Base-by-base conservation (phyloP, 2,329 filamentous ascomycete species). In the Rhytidhysteron rufulum region DNA sequence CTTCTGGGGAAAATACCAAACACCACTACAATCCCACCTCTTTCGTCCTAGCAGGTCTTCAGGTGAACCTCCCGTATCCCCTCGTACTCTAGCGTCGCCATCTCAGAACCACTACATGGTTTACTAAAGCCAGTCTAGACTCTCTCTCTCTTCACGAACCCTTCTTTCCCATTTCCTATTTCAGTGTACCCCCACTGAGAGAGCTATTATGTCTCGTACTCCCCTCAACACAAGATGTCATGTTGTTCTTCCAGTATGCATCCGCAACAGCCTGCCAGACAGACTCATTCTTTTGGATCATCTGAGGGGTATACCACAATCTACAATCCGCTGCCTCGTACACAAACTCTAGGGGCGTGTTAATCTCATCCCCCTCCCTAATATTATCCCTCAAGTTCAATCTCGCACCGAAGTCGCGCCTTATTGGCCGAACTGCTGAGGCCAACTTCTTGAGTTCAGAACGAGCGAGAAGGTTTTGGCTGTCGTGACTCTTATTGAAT, bases 251-350 rank as follows among this genome's bases (percentile, higher is more conserved):
- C 48, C 48, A 55, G 19, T 35, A 17, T 2, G 44, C 48, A 44
- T 57, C 53, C 4, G 42, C 44, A 1, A 47, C 40, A 39, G 62
- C 60, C 27, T 63, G 63, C 79, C 80, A 83, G 15, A 75, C 60
- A 4, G 61, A 66, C 4, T 66, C 66, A 2, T 74, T 67, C 41
- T 78, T 66, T 4, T 63, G 58, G 25, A 75, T 56, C 53, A 77
- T 80, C 3, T 69, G 60, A n/a, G 67, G 50, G 0, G 80, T 83
- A 45, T 76, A 82, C 49, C 75, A 83, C 21, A 83, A 55, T 11
- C 75, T 71, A 52, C 80, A 84, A 48, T 83, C 76, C 1, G 81
- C 75, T 2, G 78, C 71, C 45, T 82, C 74, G 44, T 78, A 77
- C 5, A 75, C 67, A 53, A 80, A 84, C 44, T 84, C 79, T 7